Percentiles rank a stretch among this genome's conserved stretches.
Conservation (phyloP, 1,139 yeast species). For the Tardiomyces depauwii region DNA sequence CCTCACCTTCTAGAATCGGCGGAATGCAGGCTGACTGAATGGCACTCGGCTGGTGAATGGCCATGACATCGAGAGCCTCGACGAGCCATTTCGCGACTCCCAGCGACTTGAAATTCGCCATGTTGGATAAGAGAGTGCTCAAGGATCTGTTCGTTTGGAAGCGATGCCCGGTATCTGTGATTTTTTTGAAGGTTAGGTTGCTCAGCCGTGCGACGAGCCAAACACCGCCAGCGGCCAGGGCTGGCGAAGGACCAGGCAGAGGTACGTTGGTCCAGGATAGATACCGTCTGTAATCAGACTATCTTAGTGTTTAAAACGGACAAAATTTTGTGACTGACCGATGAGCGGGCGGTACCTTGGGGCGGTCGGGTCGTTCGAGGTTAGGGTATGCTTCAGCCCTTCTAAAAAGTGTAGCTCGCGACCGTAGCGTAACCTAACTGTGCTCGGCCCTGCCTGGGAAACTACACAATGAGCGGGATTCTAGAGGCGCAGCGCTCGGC, state of each 20-base stretch:
- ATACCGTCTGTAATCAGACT: too few relatives aligned
- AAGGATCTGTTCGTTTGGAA: background rate
- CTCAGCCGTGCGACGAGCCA: conserved; percentile 6
- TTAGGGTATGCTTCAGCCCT: too few relatives aligned
- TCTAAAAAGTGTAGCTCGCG: too few relatives aligned
- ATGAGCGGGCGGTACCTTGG: too few relatives aligned
- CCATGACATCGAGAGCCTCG: conserved; percentile 74
- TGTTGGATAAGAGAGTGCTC: background rate
- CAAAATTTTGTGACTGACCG: too few relatives aligned
- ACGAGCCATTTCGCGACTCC: conserved; percentile 83
- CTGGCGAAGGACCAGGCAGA: too few relatives aligned
- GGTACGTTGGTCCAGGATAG: too few relatives aligned
- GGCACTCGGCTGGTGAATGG: conserved; percentile 69
- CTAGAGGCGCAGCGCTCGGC: conserved; percentile 30
- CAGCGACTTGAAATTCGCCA: conserved; percentile 37
- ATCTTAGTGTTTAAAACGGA: too few relatives aligned
- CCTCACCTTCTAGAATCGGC: conserved; percentile 38
- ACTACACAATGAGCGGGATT: background rate
- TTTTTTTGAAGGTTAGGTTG: conserved; percentile 4
- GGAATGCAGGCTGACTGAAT: conserved; percentile 90
- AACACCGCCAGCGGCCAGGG: too few relatives aligned
- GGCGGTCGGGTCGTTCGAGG: too few relatives aligned
- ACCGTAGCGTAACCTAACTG: too few relatives aligned
- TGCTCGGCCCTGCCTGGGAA: too few relatives aligned
- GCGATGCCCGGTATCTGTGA: background rate